These are phyloP conservation scores for Diplodia seriata DNA, from an alignment of 2,329 filamentous ascomycete species.

Conservation along the genomic window DNA sequence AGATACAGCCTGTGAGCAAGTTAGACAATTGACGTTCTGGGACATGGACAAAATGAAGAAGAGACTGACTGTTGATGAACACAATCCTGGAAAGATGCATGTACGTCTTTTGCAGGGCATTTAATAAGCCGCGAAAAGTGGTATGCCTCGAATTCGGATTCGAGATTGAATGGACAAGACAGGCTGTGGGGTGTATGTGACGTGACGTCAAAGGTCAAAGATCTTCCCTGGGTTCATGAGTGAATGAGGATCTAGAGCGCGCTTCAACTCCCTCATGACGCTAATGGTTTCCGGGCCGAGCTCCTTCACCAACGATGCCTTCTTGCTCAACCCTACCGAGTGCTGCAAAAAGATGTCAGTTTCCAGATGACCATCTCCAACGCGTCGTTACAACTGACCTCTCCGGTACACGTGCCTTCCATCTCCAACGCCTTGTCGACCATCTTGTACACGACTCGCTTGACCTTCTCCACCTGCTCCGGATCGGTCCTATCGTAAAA, in stretches of 20 bases:
- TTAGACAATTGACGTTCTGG: not conserved
- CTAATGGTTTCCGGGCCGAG: conserved; percentile 80
- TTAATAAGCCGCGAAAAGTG: no score
- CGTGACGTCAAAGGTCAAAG: conserved; percentile 63
- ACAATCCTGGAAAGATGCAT: no score
- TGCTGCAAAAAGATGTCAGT: conserved; percentile 53
- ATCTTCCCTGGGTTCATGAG: conserved; percentile 94
- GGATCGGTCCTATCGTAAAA: conserved; percentile 78
- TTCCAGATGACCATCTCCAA: not conserved
- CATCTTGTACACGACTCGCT: conserved; percentile 86
- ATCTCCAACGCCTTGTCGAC: conserved; percentile 86
- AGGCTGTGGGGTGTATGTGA: no score
- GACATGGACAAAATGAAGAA: not conserved
- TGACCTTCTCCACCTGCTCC: conserved; percentile 75
- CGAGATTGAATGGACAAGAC: no score
- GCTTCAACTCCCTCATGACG: conserved; percentile 85
- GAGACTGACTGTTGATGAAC: not conserved
- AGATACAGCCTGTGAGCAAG: conserved; percentile 32
- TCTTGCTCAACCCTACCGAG: conserved; percentile 85
- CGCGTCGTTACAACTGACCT: conserved; percentile 47
- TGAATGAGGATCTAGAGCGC: conserved; percentile 81
- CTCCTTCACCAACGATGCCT: conserved; percentile 78
- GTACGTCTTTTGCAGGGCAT: no score
- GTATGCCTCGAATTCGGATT: no score
- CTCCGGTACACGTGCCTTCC: conserved; percentile 92